Percentiles rank a stretch among this genome's conserved stretches.
Conservation (phyloP, 441 rosid species). For the Geranium incanum region DNA sequence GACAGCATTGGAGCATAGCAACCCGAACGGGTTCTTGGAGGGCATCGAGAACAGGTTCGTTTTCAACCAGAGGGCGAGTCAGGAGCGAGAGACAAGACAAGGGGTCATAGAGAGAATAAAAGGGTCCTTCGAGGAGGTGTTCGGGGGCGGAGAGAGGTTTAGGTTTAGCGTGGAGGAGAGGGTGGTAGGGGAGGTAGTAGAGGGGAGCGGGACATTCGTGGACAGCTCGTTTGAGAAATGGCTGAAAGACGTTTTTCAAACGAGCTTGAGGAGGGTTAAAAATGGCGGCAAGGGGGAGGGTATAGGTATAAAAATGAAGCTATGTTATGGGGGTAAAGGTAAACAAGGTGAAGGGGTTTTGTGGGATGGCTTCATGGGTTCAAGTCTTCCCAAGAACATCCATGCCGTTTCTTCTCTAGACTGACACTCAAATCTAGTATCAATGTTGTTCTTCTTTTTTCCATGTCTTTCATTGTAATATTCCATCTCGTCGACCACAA, state of each 20-base stretch:
- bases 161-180: slow-evolving; percentile 37
- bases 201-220: slow-evolving; percentile 30
- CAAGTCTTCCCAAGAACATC: slow-evolving; percentile 72
- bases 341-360: slow-evolving; percentile 23
- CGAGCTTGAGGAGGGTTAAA: slow-evolving; percentile 46
- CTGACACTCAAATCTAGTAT: slow-evolving; percentile 16
- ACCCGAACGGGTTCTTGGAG: slow-evolving; percentile 31
- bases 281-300: slow-evolving; percentile 41
- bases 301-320: slow-evolving; percentile 48
- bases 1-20: background rate
- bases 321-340: slow-evolving; percentile 48
- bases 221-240: slow-evolving; percentile 57
- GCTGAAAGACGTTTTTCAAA: slow-evolving; percentile 58
- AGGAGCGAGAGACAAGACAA: slow-evolving; percentile 29
- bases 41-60: slow-evolving; percentile 39
- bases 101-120: slow-evolving; percentile 32
- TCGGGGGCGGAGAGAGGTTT: slow-evolving; percentile 31
- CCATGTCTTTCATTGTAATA: background rate
- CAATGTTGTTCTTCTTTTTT: background rate
- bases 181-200: slow-evolving; percentile 37
- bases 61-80: slow-evolving; percentile 28
- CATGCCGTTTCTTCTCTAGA: slow-evolving; percentile 41
- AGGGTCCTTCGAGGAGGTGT: slow-evolving; percentile 31
- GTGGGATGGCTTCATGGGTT: slow-evolving; percentile 55
- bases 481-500: background rate